These are phyloP conservation scores for Hirsutella rhossiliensis DNA, from an alignment of 2,329 filamentous ascomycete genomes.

Conservation along the genomic window DNA sequence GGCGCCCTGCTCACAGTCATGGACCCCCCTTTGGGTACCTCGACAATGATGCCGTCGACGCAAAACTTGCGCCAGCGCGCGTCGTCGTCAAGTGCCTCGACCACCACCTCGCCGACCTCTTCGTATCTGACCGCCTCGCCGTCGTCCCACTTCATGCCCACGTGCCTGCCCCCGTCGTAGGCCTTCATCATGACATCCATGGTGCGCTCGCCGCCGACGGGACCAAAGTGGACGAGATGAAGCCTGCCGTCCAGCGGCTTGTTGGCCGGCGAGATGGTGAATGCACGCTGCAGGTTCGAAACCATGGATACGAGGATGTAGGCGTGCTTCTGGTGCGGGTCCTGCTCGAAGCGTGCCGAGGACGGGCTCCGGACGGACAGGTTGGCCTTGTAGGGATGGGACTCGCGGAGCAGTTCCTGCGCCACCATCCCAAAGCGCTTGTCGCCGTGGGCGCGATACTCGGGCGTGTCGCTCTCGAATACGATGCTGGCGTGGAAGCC, in stretches of 20 bases:
- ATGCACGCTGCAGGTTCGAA: constrained; percentile 69
- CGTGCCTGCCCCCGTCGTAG: constrained; percentile 45
- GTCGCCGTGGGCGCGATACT: constrained; percentile 64
- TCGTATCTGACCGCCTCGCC: constrained; percentile 60
- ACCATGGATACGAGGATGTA: constrained; percentile 71
- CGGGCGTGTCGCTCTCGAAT: constrained; percentile 77
- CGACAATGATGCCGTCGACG: constrained; percentile 82
- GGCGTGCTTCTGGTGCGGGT: constrained; percentile 42
- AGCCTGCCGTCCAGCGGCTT: constrained; percentile 59
- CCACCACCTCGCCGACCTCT: constrained; percentile 51
- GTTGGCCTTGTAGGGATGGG: constrained; percentile 35
- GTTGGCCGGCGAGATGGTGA: constrained; percentile 67
- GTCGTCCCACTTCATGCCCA: constrained; percentile 35
- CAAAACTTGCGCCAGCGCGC: constrained; percentile 73
- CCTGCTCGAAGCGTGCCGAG: constrained; percentile 4
- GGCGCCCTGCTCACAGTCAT: constrained; percentile 49
- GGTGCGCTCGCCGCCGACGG: constrained; percentile 48
- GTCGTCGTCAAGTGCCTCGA: constrained; percentile 58
- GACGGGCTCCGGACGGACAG: constrained; percentile 21
- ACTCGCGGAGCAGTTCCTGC: constrained; percentile 51
- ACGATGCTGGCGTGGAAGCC: constrained; percentile 83
- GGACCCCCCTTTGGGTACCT: constrained; percentile 57
- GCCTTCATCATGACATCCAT: constrained; percentile 67
- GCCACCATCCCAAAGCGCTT: constrained; percentile 80
- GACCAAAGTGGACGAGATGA: constrained; percentile 63